Evolutionary conservation across 2,329 filamentous ascomycete genomes (phyloP).

Genomic region (Xylariaceae sp.): DNA sequence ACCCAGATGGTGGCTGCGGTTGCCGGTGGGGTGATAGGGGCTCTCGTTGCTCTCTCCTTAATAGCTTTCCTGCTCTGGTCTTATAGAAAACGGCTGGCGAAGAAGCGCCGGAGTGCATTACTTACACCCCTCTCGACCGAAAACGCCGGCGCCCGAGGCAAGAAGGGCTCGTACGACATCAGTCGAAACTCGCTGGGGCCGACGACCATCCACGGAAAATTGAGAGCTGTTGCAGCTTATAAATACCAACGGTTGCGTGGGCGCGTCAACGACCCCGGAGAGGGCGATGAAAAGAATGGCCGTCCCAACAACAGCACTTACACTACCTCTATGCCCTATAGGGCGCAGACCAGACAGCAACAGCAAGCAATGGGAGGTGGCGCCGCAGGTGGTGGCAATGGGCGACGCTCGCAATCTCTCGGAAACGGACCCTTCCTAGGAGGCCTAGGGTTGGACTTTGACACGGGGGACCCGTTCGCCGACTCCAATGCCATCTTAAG

Average conservation of each 20-base stretch:
- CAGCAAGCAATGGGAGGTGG: slow-evolving; percentile 30
- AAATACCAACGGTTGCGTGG: slow-evolving; percentile 33
- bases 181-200: slow-evolving; percentile 45
- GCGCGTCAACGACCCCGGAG: slow-evolving; percentile 29
- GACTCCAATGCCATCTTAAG: slow-evolving; percentile 40
- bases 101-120: slow-evolving; percentile 42
- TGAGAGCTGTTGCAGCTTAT: slow-evolving; percentile 36
- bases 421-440: slow-evolving; percentile 37
- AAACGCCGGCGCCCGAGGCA: slow-evolving; percentile 18
- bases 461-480: slow-evolving; percentile 41
- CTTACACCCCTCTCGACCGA: slow-evolving; percentile 42
- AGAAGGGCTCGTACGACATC: slow-evolving; percentile 35
- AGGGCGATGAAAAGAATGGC: slow-evolving; percentile 26
- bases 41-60: slow-evolving; percentile 40
- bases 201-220: slow-evolving; percentile 39
- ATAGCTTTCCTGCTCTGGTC: slow-evolving; percentile 47
- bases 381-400: slow-evolving; percentile 24
- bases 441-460: slow-evolving; percentile 35
- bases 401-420: slow-evolving; percentile 29
- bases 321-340: slow-evolving; percentile 22
- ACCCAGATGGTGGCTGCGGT: slow-evolving; percentile 38
- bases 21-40: slow-evolving; percentile 47
- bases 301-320: slow-evolving; percentile 24
- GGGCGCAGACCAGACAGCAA: slow-evolving; percentile 18
- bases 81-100: slow-evolving; percentile 38